Conservation (phyloP, 176 grass and related monocot species). For the Canna indica region DNA sequence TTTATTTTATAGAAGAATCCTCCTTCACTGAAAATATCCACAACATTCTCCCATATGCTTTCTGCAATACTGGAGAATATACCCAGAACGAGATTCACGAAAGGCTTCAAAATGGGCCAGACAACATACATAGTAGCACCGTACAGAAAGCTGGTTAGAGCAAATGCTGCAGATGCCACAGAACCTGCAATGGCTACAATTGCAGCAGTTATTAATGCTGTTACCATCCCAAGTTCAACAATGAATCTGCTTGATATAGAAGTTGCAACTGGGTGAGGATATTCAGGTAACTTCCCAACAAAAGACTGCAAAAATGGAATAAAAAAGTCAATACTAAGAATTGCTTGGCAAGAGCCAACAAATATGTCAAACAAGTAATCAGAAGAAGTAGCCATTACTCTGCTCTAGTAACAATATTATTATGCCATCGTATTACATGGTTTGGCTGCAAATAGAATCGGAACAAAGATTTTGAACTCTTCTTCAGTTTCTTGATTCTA, state of each 20-base stretch:
- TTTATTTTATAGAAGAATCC: constrained; percentile 20
- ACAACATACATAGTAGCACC: constrained; percentile 22
- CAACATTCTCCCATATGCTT: constrained; percentile 15
- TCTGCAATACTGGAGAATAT: constrained; percentile 21
- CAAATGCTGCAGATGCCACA: constrained; percentile 26
- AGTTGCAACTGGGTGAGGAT: constrained; percentile 23
- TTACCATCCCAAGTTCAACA: constrained; percentile 28
- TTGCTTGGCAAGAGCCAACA: too few species aligned
- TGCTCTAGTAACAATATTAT: too few species aligned
- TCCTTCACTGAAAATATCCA: constrained; percentile 24
- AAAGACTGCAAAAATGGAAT: constrained; percentile 15
- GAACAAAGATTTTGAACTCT: too few species aligned
- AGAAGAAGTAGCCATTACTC: too few species aligned
- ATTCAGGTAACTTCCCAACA: constrained; percentile 16
- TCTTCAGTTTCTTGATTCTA: too few species aligned
- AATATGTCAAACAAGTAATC: too few species aligned
- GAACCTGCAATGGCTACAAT: constrained; percentile 13
- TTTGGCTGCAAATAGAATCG: too few species aligned
- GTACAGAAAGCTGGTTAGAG: constrained; percentile 22
- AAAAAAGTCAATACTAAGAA: too few species aligned
- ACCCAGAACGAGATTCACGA: constrained; percentile 13
- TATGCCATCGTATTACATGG: too few species aligned
- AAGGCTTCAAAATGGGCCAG: constrained; percentile 18
- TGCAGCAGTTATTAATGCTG: constrained; percentile 16
- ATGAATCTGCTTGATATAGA: constrained; percentile 27